Conservation (phyloP, 257 asterid species). For the Solanum chilense region DNA sequence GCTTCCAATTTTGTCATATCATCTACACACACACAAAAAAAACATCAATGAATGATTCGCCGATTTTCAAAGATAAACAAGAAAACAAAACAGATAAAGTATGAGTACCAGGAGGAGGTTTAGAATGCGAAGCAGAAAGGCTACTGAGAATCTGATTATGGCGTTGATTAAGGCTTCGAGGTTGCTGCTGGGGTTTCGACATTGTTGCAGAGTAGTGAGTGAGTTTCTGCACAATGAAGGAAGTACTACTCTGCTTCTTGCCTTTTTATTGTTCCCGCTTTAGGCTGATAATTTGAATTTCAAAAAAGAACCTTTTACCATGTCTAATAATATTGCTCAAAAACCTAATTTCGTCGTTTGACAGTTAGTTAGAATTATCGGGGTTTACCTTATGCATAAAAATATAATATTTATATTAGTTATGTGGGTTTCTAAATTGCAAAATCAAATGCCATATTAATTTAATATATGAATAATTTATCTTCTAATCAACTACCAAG, state of each 20-base stretch:
- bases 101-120: conserved; percentile 7
- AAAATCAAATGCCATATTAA: too few relatives aligned
- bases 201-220: conserved; percentile 8
- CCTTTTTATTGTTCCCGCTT: not conserved
- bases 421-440: not conserved
- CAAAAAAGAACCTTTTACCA: not conserved
- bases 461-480: too few relatives aligned
- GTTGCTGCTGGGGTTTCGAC: conserved; percentile 32
- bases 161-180: conserved; percentile 75
- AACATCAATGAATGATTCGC: not conserved
- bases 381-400: too few relatives aligned
- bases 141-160: conserved; percentile 42
- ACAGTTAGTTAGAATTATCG: not conserved
- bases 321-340: not conserved
- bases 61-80: not conserved
- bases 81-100: conserved; percentile 7
- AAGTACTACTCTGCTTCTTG: not conserved
- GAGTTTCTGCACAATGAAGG: not conserved
- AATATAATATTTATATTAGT: too few relatives aligned
- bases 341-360: not conserved
- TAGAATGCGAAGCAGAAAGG: conserved; percentile 49
- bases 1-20: conserved; percentile 7
- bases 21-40: not conserved
- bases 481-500: not conserved
- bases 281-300: not conserved